These are phyloP conservation scores for Piromyces finnis DNA, from an alignment of 192 early-diverging fungal genomes.

Conservation along the genomic window DNA sequence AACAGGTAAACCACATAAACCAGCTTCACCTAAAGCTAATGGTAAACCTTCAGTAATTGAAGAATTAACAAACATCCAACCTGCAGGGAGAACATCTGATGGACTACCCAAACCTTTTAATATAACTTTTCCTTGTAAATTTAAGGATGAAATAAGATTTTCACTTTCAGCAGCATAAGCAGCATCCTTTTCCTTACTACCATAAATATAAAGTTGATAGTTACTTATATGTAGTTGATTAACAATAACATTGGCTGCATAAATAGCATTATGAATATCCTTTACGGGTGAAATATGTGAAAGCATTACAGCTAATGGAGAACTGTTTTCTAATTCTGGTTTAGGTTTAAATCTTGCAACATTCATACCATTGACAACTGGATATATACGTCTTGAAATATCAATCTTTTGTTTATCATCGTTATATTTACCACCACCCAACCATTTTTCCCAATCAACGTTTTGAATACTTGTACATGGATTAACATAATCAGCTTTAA, in stretches of 20 bases:
- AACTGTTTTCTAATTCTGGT: slow-evolving; percentile 1
- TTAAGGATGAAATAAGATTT: slow-evolving; percentile 10
- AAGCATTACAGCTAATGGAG: slow-evolving; percentile 19
- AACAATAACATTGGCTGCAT: slow-evolving; percentile 16
- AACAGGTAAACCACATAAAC: slow-evolving; percentile 13
- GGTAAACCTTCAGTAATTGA: slow-evolving; percentile 19
- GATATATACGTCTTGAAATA: slow-evolving; percentile 4
- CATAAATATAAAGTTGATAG: slow-evolving; percentile 22
- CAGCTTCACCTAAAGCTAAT: slow-evolving; percentile 13
- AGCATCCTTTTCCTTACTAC: slow-evolving; percentile 17
- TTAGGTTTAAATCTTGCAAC: slow-evolving; percentile 14
- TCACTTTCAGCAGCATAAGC: slow-evolving; percentile 16
- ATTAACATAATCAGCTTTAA: slow-evolving; percentile 13
- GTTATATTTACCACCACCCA: slow-evolving; percentile 12
- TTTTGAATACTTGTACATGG: slow-evolving; percentile 24
- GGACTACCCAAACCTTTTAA: slow-evolving; percentile 19
- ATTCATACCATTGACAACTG: slow-evolving; percentile 26
- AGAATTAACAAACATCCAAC: slow-evolving; percentile 26
- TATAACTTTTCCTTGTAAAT: slow-evolving; percentile 12
- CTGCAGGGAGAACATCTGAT: slow-evolving; percentile 14
- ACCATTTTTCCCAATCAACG: slow-evolving; percentile 16
- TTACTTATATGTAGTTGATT: slow-evolving; percentile 16
- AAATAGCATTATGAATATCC: slow-evolving; percentile 21
- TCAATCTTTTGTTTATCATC: not conserved
- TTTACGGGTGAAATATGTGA: slow-evolving; percentile 24